phyloP scores from a whole-genome alignment of 2,329 filamentous ascomycete genomes.

The Dissoconium aciculare region DNA sequence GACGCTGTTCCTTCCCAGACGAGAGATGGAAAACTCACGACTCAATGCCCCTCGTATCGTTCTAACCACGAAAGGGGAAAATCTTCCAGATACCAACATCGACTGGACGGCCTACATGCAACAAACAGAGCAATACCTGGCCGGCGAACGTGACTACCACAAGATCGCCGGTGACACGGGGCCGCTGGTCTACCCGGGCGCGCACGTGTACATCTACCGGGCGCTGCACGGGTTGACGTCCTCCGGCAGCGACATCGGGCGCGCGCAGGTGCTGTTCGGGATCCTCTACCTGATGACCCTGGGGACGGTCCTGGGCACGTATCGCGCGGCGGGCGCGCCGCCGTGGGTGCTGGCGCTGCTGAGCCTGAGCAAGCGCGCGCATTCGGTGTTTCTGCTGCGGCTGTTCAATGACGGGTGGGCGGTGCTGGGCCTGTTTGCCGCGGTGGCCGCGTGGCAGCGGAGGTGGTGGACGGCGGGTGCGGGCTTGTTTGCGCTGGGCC shows the following conservation, averaged over 20 bases:
- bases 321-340: conserved; percentile 61
- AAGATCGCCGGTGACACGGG: conserved; percentile 78
- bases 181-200: conserved; percentile 86
- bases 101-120: conserved; percentile 98
- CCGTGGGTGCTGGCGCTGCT: conserved; percentile 79
- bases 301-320: conserved; percentile 66
- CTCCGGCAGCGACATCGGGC: conserved; percentile 56
- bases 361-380: conserved; percentile 76
- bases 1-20: no score
- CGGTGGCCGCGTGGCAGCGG: conserved; percentile 65
- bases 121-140: conserved; percentile 63
- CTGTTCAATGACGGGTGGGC: conserved; percentile 96
- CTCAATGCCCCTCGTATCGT: no score
- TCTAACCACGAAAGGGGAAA: no score
- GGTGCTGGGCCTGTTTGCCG: conserved; percentile 63
- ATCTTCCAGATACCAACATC: conserved; percentile 74
- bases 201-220: conserved; percentile 83
- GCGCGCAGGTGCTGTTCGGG: conserved; percentile 75
- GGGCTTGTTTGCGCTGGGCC: conserved; percentile 57
- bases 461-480: conserved; percentile 59
- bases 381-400: conserved; percentile 82
- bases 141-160: conserved; percentile 78
- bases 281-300: conserved; percentile 64
- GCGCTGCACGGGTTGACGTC: conserved; percentile 64
- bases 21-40: no score